Evolutionary conservation across 1,284 basidiomycete genomes (phyloP).

Genomic region (Heimioporus retisporus): DNA sequence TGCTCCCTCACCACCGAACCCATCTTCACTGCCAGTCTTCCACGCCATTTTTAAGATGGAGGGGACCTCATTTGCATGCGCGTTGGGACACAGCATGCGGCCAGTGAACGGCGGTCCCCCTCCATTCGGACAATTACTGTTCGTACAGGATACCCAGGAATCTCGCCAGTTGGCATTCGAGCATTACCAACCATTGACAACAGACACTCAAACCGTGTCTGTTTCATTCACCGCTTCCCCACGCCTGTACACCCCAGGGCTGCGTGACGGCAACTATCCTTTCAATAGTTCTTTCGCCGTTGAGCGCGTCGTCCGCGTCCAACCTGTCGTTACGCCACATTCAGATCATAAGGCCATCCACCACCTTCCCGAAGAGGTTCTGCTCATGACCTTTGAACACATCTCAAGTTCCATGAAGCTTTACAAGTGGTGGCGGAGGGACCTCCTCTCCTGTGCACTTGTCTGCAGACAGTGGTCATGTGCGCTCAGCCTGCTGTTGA

Average conservation of each 20-base stretch:
- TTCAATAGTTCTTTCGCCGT: neutral
- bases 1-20: neutral
- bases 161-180: neutral
- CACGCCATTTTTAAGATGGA: neutral
- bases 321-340: neutral
- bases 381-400: constrained; percentile 3
- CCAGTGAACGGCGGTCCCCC: neutral
- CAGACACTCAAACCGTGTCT: constrained; percentile 4
- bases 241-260: neutral
- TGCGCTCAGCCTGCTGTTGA: constrained; percentile 1
- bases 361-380: constrained; percentile 4
- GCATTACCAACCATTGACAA: neutral
- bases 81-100: too few species aligned
- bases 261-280: neutral
- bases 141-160: neutral
- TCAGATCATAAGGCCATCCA: neutral
- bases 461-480: constrained; percentile 12
- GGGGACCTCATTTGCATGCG: too few species aligned
- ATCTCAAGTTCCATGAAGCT: neutral
- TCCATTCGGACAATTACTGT: neutral
- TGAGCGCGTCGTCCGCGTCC: constrained; percentile 2
- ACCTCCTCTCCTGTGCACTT: constrained; percentile 3
- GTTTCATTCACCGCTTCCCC: constrained; percentile 6
- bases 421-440: constrained; percentile 7
- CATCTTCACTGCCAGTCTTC: neutral